Conservation (phyloP, 2,329 filamentous ascomycete species). For the Phaeophleospora eucalypticola region DNA sequence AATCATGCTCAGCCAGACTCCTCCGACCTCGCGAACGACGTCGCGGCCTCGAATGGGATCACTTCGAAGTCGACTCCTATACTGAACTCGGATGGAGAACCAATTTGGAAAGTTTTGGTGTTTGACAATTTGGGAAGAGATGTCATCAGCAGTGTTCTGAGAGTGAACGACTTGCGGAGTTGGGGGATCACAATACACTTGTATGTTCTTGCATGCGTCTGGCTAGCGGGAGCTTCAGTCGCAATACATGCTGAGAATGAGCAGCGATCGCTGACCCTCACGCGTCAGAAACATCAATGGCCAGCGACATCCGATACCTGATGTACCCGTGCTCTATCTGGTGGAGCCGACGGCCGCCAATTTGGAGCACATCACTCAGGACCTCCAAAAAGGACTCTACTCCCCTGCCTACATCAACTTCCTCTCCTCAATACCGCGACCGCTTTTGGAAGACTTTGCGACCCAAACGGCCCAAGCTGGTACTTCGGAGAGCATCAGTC, state of each 20-base stretch:
- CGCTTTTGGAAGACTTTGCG: constrained; percentile 91
- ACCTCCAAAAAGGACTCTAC: constrained; percentile 84
- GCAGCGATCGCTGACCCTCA: constrained; percentile 31
- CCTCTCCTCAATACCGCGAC: constrained; percentile 83
- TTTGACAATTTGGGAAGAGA: constrained; percentile 90
- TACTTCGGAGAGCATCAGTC: constrained; percentile 83
- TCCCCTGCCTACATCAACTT: constrained; percentile 96
- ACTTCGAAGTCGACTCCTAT: constrained; percentile 71
- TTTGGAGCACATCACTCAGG: constrained; percentile 74
- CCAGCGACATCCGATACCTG: constrained; percentile 82
- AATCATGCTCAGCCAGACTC: constrained; percentile 64
- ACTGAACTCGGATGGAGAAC: constrained; percentile 79
- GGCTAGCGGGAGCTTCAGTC: constrained; percentile 1
- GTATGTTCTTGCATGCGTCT: constrained; percentile 46
- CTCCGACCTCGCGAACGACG: constrained; percentile 58
- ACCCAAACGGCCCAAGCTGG: constrained; percentile 77
- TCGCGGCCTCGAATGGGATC: constrained; percentile 57
- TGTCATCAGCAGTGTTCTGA: constrained; percentile 92
- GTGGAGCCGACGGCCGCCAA: constrained; percentile 82
- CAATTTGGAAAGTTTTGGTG: constrained; percentile 95
- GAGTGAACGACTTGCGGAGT: constrained; percentile 85
- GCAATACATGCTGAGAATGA: constrained; percentile 27
- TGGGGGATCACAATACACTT: constrained; percentile 97
- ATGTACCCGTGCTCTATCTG: constrained; percentile 95
- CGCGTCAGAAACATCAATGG: constrained; percentile 66